Base-by-base conservation (phyloP, 331 rosid genomes). In the Malus hybrid region DNA sequence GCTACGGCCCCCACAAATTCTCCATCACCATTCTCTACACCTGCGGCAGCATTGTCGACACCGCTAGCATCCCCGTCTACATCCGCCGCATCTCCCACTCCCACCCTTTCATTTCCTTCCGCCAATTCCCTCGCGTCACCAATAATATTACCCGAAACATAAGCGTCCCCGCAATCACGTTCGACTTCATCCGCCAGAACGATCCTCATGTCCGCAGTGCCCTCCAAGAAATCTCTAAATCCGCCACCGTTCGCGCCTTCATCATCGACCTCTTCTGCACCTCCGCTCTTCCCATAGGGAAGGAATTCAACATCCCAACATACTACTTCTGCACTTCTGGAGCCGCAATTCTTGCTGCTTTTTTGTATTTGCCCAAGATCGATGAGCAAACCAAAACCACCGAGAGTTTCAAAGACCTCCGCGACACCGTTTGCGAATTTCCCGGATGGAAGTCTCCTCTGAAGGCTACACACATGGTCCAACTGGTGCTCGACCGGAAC, bases 291-390 rank as follows among this genome's bases (percentile, higher is more conserved):
- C 42, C 55, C 4, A 2, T 71, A 0, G 91, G 69, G 15, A 68
- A 65, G 6, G 52, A 78, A 0, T 15, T 85, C 7, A 63, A 33
- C 7, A 75, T 90, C 15, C 88, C 96, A 0, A 82, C 87, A 0
- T 86, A 78, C 81, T 86, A 74, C 60, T 88, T 86, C 82, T 76
- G 26, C 84, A 70, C 93, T 9, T 84, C 91, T 0, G 88, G 90
- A 2, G 89, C 90, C 1, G 83, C 82, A 6, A 42, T 60, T 24
- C 85, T 88, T 0, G 68, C 86, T 0, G 57, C 80, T 2, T 79
- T 19, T 56, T 19, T 57, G 3, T 75, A 83, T 61, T 77, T 89
- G 0, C 91, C 91, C 0, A 72, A 9, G 0, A 50, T 89, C 44
- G 79, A 83, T 14, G 14, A 69, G 79, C 24, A 24, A 24, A 24